Conservation (phyloP, 1,284 basidiomycete species). For the Ganoderma lucidum region DNA sequence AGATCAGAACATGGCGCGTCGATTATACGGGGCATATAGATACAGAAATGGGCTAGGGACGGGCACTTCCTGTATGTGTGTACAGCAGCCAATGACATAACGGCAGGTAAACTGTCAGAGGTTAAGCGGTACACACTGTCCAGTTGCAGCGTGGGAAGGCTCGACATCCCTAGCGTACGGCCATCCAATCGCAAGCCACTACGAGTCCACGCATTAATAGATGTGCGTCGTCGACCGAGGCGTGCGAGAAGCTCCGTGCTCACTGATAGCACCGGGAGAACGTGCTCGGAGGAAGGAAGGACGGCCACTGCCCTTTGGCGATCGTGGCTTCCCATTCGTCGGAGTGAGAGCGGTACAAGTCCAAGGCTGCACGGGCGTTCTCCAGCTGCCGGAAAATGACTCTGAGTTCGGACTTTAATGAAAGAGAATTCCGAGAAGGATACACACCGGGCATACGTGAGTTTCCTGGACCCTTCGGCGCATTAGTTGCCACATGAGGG, state of each 20-base stretch:
- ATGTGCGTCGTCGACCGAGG: slow-evolving; percentile 13
- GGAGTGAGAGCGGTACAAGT: slow-evolving; percentile 76
- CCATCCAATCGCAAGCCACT: slow-evolving; percentile 12
- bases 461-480: slow-evolving; percentile 75
- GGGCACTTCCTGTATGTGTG: slow-evolving; percentile 4
- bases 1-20: neutral
- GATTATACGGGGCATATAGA: slow-evolving; percentile 24
- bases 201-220: slow-evolving; percentile 3
- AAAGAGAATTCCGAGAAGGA: neutral
- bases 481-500: slow-evolving; percentile 83
- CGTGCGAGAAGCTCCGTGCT: slow-evolving; percentile 22
- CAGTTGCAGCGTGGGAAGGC: slow-evolving; percentile 6
- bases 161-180: slow-evolving; percentile 16
- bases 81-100: slow-evolving; percentile 14
- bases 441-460: slow-evolving; percentile 68
- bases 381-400: slow-evolving; percentile 59
- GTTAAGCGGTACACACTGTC: slow-evolving; percentile 1
- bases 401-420: slow-evolving; percentile 9
- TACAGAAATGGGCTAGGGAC: slow-evolving; percentile 20
- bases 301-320: slow-evolving; percentile 73
- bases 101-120: slow-evolving; percentile 1
- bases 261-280: slow-evolving; percentile 81
- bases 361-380: slow-evolving; percentile 78
- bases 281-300: slow-evolving; percentile 74
- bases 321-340: slow-evolving; percentile 74